Percentiles rank a stretch among this genome's conserved stretches.
These are phyloP conservation scores for Fraxinus angustifolia DNA, from an alignment of 305 asterid genomes.

Conservation along the genomic window DNA sequence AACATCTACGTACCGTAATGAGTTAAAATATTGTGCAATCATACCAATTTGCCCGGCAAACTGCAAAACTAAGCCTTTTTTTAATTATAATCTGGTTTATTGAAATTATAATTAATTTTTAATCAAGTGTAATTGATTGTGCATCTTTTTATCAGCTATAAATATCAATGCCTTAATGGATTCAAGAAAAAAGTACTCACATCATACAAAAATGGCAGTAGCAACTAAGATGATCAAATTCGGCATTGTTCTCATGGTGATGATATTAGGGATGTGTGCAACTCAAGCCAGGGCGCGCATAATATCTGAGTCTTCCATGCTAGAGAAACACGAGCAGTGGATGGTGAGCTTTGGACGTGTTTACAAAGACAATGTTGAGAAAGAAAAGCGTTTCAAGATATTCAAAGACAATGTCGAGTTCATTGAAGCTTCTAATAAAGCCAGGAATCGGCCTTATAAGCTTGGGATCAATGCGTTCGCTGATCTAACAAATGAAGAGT, in stretches of 20 bases:
- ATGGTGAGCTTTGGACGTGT: constrained; percentile 31
- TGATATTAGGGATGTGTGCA: constrained; percentile 16
- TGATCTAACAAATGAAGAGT: constrained; percentile 50
- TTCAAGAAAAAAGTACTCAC: neutral
- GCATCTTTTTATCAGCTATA: neutral
- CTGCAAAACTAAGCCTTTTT: neutral
- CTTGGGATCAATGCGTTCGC: constrained; percentile 49
- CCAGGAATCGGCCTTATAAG: constrained; percentile 29
- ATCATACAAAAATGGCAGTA: neutral
- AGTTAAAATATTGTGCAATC: neutral
- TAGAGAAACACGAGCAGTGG: constrained; percentile 41
- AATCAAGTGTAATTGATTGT: neutral
- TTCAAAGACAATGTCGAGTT: constrained; percentile 38
- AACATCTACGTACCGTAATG: constrained; percentile 13
- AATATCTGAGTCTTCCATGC: constrained; percentile 23
- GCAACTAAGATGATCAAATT: constrained; percentile 5
- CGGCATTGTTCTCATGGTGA: constrained; percentile 17
- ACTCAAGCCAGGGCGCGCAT: constrained; percentile 28
- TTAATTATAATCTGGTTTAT: neutral
- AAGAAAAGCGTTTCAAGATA: constrained; percentile 34
- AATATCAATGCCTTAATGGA: neutral
- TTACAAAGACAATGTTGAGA: constrained; percentile 35
- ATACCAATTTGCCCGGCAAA: constrained; percentile 19
- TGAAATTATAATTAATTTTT: neutral
- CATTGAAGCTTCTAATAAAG: constrained; percentile 36